Evolutionary conservation across 805 yeast species (phyloP).

Genomic region (Wickerhamomyces kurtzmanii): DNA sequence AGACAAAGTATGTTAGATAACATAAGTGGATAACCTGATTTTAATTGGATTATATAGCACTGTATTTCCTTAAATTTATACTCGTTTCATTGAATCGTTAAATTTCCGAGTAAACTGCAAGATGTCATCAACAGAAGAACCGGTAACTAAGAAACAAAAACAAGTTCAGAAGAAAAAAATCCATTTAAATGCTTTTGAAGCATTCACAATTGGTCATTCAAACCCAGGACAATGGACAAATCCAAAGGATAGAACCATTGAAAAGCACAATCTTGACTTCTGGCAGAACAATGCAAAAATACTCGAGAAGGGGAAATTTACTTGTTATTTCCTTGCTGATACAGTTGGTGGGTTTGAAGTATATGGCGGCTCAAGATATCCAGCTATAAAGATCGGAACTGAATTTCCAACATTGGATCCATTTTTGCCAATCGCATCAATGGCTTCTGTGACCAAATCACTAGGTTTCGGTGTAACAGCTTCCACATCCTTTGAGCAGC

Average conservation of each 20-base stretch:
- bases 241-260: conserved; percentile 9
- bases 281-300: conserved; percentile 18
- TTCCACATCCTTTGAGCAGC: conserved; percentile 32
- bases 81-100: too few relatives aligned
- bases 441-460: conserved; percentile 31
- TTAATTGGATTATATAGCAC: too few relatives aligned
- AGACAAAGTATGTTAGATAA: too few relatives aligned
- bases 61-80: too few relatives aligned
- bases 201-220: conserved; percentile 6
- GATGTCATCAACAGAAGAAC: too few relatives aligned
- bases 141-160: conserved; percentile 3
- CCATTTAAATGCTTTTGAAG: conserved; percentile 5
- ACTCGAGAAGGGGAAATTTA: conserved; percentile 26
- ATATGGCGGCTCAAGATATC: conserved; percentile 24
- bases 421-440: conserved; percentile 20
- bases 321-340: conserved; percentile 26
- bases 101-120: too few relatives aligned
- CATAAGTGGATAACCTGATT: too few relatives aligned
- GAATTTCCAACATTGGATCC: conserved; percentile 24
- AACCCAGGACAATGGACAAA: conserved; percentile 15
- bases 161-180: conserved; percentile 3
- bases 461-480: conserved; percentile 31
- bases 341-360: conserved; percentile 30
- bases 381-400: conserved; percentile 20
- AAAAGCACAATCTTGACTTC: conserved; percentile 7